Evolutionary conservation across 2,329 filamentous ascomycete genomes (phyloP), one percentile per base, ranked within the genome.

Genomic region (Fusarium sp.): DNA sequence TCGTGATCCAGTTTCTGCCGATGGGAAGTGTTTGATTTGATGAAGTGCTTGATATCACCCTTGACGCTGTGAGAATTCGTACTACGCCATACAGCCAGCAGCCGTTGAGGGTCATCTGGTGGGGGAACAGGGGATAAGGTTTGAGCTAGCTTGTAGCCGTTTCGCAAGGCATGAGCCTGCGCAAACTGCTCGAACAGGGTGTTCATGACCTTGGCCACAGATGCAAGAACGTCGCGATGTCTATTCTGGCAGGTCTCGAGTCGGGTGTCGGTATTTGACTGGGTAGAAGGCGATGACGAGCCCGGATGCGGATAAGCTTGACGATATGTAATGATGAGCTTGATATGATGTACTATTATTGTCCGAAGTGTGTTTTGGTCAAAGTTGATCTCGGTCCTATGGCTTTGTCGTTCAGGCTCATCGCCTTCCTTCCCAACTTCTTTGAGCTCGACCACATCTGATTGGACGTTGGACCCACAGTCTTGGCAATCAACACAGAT

Each of bases 81-180:
- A 77, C 91, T 91, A 76, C 91, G 90, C 84, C 91, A 92, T 77
- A 98, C 92, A 48, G 88, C 88, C 78, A 89, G 88, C 50, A 98
- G 85, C 67, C 91, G 91, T 67, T 91, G 87, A 43, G 92, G 89
- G 68, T 94, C 87, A 56, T 88, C 84, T 34, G 86, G 78, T 5
- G 93, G 89, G 58, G 93, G 83, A 68, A 93, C 87, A 39, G 96
- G 95, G 16, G 90, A 92, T 68, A 98, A 86, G 11, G 93, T 93
- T 69, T 90, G 88, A 23, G 95, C 93, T 41, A 98, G 89, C 58
- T 88, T 87, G 78, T 93, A 92, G 70, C 95, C 95, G 80, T 94
- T 90, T 66, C 88, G 87, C 34, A 85, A 83, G 57, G 86, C 83
- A 79, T 95, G 89, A 43, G 94, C 94, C 67, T 89, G 85, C 65